Percentiles rank a stretch among this genome's conserved stretches.
Conservation (phyloP, 2,329 filamentous ascomycete genomes). For the Diplodia mutila region DNA sequence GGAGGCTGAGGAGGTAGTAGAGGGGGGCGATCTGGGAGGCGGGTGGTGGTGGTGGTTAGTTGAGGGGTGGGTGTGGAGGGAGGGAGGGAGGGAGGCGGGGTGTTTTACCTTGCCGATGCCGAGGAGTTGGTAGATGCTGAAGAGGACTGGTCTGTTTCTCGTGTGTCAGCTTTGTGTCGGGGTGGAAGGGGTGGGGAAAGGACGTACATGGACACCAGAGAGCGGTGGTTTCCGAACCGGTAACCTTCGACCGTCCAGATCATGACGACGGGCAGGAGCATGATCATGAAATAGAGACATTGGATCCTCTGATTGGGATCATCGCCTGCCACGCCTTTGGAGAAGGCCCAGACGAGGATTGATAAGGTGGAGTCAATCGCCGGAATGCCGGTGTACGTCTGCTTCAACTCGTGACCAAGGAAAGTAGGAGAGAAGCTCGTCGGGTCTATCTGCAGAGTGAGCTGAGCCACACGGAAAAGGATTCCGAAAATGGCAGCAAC, state of each 20-base stretch:
- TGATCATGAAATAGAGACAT: slow-evolving; percentile 22
- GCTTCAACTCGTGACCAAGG: not conserved
- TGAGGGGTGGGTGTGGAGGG: not conserved
- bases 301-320: slow-evolving; percentile 22
- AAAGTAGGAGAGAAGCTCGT: not conserved
- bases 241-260: slow-evolving; percentile 26
- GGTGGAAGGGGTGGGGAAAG: too few relatives aligned
- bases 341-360: not conserved
- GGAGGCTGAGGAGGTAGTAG: slow-evolving; percentile 33
- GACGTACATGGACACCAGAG: slow-evolving; percentile 24
- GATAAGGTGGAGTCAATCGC: not conserved
- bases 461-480: not conserved
- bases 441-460: not conserved
- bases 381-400: slow-evolving; percentile 1
- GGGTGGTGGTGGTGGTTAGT: not conserved
- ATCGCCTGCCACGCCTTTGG: not conserved
- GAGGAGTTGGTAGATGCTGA: slow-evolving; percentile 5
- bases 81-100: too few relatives aligned
- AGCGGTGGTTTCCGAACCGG: slow-evolving; percentile 4
- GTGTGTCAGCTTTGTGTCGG: not conserved
- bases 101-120: slow-evolving; percentile 18
- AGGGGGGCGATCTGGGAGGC: slow-evolving; percentile 30
- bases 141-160: slow-evolving; percentile 12
- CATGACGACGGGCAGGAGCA: slow-evolving; percentile 9
- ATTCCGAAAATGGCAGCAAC: not conserved